Evolutionary conservation across 257 asterid genomes (phyloP).

Genomic region (Penstemon davidsonii): DNA sequence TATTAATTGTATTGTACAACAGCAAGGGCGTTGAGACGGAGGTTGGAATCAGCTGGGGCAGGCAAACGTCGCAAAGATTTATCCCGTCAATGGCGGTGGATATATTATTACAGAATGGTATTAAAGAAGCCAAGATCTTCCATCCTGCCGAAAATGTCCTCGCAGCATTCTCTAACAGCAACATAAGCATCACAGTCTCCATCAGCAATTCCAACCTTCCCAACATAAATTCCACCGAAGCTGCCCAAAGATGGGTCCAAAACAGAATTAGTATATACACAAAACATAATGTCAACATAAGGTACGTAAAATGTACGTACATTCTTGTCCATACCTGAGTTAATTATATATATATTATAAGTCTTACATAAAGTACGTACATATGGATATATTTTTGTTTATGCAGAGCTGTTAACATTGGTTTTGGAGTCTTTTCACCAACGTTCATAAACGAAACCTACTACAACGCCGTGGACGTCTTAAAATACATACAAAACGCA

Average conservation of each 20-base stretch:
- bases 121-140: slow-evolving; percentile 25
- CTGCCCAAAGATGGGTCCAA: slow-evolving; percentile 1
- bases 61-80: slow-evolving; percentile 32
- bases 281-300: neutral
- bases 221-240: neutral
- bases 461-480: neutral
- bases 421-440: too few species aligned
- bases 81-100: slow-evolving; percentile 48
- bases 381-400: too few species aligned
- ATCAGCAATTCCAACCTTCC: slow-evolving; percentile 15
- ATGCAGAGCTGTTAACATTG: too few species aligned
- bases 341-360: too few species aligned
- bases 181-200: slow-evolving; percentile 8
- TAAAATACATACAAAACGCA: neutral
- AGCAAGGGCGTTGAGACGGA: neutral
- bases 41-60: slow-evolving; percentile 41
- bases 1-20: too few species aligned
- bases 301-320: neutral
- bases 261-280: neutral
- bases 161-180: slow-evolving; percentile 24
- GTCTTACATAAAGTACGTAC: neutral
- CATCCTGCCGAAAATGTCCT: slow-evolving; percentile 25
- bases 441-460: neutral
- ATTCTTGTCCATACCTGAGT: too few species aligned
- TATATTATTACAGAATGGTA: slow-evolving; percentile 31